Base-by-base conservation (phyloP, 192 early-diverging fungal genomes). In the Rhizoclosmatium sp. region DNA sequence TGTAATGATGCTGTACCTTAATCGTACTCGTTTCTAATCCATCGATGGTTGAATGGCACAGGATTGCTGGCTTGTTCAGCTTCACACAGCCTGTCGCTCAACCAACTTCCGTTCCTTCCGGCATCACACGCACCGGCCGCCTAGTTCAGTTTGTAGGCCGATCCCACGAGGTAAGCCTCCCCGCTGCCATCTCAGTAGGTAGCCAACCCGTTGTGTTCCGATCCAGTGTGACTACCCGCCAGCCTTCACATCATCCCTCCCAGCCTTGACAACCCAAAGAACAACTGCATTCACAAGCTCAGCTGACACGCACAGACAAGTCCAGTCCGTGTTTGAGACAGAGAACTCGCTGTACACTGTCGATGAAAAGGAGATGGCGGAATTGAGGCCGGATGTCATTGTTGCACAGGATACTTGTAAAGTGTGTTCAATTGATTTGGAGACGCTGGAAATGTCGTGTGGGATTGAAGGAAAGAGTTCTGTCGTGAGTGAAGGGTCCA, bases 351-450 rank as follows among this genome's bases (percentile, higher is more conserved):
- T 85, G 14, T 85, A 85, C 60, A 82, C 73, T 3, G 68, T 85
- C 44, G 78, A 85, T 47, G 72, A 71, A 16, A 40, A 46, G 19
- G 39, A 62, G 21, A 70, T 85, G 41, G 48, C 58, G 47, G 51
- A 21, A 2, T 74, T 85, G 19, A 58, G 60, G 12, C 83, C 83
- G 9, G 62, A 65, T 16, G 61, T 85, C 3, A 77, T 85, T 49
- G 68, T 85, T 51, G 79, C 83, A 40, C 83, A 85, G 42, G 74
- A 80, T 40, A 69, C 80, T 40, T 85, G 83, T 59, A 75, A 82
- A 41, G 83, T 85, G 51, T 85, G 83, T 64, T 79, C 83, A 3
- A 60, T 85, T n/a, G 83, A 85, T 59, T 56, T 85, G 31, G 75
- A 75, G 65, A 83, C 82, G 21, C 78, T 85, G 14, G 67, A 75